Evolutionary conservation across 768 basidiomycete genomes (phyloP), one percentile per base, ranked within the genome.

Genomic region (Podaxis carcinomalis): DNA sequence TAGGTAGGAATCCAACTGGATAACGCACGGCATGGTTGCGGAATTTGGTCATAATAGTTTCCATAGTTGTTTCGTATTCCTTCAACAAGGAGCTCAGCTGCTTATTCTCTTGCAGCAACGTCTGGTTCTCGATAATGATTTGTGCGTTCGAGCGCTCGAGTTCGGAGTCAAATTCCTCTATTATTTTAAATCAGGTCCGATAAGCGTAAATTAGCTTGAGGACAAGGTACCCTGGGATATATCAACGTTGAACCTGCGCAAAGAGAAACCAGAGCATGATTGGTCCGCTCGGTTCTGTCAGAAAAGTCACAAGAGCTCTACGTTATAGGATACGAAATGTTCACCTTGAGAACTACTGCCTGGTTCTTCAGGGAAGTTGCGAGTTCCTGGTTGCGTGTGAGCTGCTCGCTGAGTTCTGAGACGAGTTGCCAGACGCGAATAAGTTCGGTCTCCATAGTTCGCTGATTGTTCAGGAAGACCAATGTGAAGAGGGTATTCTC

Each of bases 11-110:
- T 39, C 16, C 36, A 25, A 13, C 5, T 50, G 36, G 62, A 51
- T 51, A 19, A 81, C 92, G 68, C 68, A 96, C 95, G 11, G 93
- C 87, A 69, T 98, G 90, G 61, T 88, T 89, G 62, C 95, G 83
- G 72, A 98, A 98, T 75, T 98, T 98, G 55, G 86, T 77, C 97
- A 99, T 98, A 70, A 98, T 92, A 28, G 88, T 95, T 67, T 98
- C 95, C 79, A 99, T 83, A 2, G 95, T 97, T 57, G 80, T 79
- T 72, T 98, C 95, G 70, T 98, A 96, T 73, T 99, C 97, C 69
- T 95, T 95, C 59, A 98, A 78, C 27, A 99, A 79, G 27, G 85
- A 67, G 65, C 88, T 89, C 32, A 98, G 82, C 69, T 98, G 96
- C 72, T 92, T 95, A 78, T 99, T 98, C 75, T 99, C 97, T 63